Conservation (phyloP, 2,329 filamentous ascomycete genomes). For the Apiospora phragmitis region DNA sequence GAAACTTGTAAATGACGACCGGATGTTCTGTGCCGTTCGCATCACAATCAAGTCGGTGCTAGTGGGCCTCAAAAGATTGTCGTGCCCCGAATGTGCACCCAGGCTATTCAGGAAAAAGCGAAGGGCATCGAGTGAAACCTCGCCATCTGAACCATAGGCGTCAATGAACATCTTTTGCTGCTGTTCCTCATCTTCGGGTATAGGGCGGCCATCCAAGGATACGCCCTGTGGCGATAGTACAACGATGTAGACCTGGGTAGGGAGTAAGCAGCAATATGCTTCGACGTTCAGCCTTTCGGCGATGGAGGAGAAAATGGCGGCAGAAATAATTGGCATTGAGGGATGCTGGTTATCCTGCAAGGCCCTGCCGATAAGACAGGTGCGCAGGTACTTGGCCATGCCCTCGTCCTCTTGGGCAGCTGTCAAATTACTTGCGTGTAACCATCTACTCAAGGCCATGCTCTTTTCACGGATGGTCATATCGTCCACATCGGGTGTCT, state of each 20-base stretch:
- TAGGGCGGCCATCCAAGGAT: constrained; percentile 56
- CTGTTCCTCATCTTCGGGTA: constrained; percentile 40
- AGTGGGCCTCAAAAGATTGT: constrained; percentile 63
- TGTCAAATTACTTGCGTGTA: constrained; percentile 67
- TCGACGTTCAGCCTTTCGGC: constrained; percentile 73
- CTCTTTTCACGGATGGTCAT: constrained; percentile 69
- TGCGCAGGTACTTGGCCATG: constrained; percentile 77
- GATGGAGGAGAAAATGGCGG: constrained; percentile 81
- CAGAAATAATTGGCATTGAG: constrained; percentile 83
- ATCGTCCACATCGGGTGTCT: constrained; percentile 47
- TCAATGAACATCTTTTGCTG: constrained; percentile 75
- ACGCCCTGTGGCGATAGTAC: constrained; percentile 62
- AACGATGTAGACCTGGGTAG: constrained; percentile 82
- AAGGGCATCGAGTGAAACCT: constrained; percentile 63
- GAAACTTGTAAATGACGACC: constrained; percentile 64
- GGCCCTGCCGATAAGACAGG: constrained; percentile 85
- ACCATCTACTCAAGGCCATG: constrained; percentile 65
- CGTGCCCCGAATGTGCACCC: constrained; percentile 42
- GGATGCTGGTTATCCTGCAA: constrained; percentile 72
- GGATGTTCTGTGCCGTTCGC: constrained; percentile 79
- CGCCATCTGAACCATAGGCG: constrained; percentile 70
- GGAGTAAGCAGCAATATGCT: constrained; percentile 78
- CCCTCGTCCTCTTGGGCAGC: constrained; percentile 65
- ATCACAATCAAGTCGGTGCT: constrained; percentile 67
- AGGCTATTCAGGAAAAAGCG: constrained; percentile 56